Base-by-base conservation (phyloP, 1,139 yeast species). In the Geotrichum histeridarum region DNA sequence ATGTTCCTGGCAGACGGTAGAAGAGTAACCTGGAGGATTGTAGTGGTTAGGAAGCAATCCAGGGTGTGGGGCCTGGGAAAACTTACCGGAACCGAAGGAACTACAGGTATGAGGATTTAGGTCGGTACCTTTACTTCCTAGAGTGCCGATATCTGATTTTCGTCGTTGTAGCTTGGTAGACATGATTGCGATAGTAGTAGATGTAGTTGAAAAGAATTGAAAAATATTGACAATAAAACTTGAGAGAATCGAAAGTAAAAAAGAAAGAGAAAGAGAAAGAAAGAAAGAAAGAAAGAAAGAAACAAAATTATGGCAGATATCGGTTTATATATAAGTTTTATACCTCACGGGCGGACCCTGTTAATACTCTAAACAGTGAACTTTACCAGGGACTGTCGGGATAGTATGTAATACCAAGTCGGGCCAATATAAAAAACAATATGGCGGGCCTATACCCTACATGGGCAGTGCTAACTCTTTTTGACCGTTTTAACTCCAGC, bases 11-110 rank as follows among this genome's bases (percentile, higher is more conserved):
- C 42, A 38, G 11, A 36, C 12, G 8, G 50, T 46, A 7, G 50
- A 46, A n/a, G 50, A 36, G 42, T 46, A 46, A 33, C 50, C 50
- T 46, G 8, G 17, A 5, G 27, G 27, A 22, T 22, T 22, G 27
- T 22, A 32, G 12, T 2, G 9, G 48, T 44, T 44, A 44, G 48
- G 38, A 31, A 32, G 18, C 31, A 41, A 17, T 11, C 9, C 27
- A 41, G 22, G n/a, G n/a, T 12, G 8, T 31, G 12, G 35, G 12
- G n/a, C 15, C n/a, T 22, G 12, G 17, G 1, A 22, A 27, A 32
- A 46, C 50, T 27, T 38, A 46, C 50, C 50, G 18, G 42, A 36
- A 12, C 42, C 42, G 32, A 14, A 8, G 11, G 35, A n/a, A 14
- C 15, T 4, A 9, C 30, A 27, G 1, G 39, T 37, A 15, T 43